Evolutionary conservation across 1,284 basidiomycete species (phyloP), one percentile per base, ranked within the genome.

Genomic region (Abortiporus biennis): DNA sequence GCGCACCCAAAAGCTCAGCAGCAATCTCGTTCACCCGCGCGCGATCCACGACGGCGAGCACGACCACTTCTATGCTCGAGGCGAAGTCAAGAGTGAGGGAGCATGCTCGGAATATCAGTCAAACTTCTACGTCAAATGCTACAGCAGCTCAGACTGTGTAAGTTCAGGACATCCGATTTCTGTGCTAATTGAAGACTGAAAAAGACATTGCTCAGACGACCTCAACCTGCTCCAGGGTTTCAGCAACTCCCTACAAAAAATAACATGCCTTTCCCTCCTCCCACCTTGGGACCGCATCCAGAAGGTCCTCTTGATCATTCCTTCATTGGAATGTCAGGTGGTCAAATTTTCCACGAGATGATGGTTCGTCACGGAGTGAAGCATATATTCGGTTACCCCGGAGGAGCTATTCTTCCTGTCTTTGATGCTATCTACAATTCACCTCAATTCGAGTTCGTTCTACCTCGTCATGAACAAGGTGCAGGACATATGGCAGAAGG

Each of bases 371-470:
- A 99, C 65, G 80, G 79, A 45, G 94, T 99, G 57, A 96, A 95
- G 66, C 90, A 98, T 60, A 80, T 99, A 40, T 99, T 99, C 59
- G 95, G 95, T 36, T 99, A 99, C 67, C 95, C 95, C 13, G 95
- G 95, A 37, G 93, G 94, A 48, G 95, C 95, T 38, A 98, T 98
- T 60, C 81, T 98, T 15, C 96, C 95, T 53, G 95, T 99, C 31
- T 99, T 98, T 65, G 95, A 99, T 64, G 95, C 96, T 59, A 99
- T 98, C 65, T 87, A 98, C 76, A 88, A 97, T 66, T 97, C 93
- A 8, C 78, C 84, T 13, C 84, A 97, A 64, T 98, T 99, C 57
- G 83, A 97, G 50, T 99, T 99, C 58, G 78, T 99, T 50, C 80
- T 99, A 8, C 96, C 95, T 13, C 77, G 95, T 36, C 93, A 98